phyloP scores from a whole-genome alignment of 2,329 filamentous ascomycete species.

The Phoma herbarum region DNA sequence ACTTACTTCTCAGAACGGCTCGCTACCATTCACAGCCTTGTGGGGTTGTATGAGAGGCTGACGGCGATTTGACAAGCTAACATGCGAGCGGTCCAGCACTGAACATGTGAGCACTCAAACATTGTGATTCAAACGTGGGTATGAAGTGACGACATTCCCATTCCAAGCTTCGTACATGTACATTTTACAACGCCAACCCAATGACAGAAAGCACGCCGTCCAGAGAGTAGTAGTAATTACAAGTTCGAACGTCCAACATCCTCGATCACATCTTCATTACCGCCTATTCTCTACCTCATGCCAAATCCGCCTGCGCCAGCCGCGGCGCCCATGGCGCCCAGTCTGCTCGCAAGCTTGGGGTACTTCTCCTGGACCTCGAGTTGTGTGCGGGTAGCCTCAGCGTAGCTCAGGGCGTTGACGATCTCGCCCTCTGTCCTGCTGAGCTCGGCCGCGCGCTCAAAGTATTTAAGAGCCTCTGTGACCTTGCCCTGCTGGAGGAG shows the following conservation, averaged over 20 bases:
- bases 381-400: conserved; percentile 95
- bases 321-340: conserved; percentile 57
- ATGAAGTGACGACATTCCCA: background rate
- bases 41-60: conserved; percentile 8
- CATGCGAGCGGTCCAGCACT: no score
- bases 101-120: background rate
- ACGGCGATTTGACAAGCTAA: no score
- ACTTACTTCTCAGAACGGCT: conserved; percentile 4
- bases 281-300: conserved; percentile 43
- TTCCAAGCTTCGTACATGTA: conserved; percentile 20
- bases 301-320: conserved; percentile 40
- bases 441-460: conserved; percentile 93
- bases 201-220: conserved; percentile 5
- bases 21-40: conserved; percentile 11
- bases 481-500: conserved; percentile 98
- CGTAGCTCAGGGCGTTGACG: conserved; percentile 94
- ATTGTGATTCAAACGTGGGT: background rate
- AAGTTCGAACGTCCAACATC: conserved; percentile 6
- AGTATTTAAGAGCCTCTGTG: conserved; percentile 92
- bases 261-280: background rate
- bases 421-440: conserved; percentile 95
- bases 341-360: conserved; percentile 58
- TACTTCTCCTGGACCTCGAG: conserved; percentile 73
- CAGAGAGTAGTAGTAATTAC: conserved; percentile 19
- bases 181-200: conserved; percentile 19